phyloP scores from a whole-genome alignment of 192 early-diverging fungal species.

The Mortierella alpina region DNA sequence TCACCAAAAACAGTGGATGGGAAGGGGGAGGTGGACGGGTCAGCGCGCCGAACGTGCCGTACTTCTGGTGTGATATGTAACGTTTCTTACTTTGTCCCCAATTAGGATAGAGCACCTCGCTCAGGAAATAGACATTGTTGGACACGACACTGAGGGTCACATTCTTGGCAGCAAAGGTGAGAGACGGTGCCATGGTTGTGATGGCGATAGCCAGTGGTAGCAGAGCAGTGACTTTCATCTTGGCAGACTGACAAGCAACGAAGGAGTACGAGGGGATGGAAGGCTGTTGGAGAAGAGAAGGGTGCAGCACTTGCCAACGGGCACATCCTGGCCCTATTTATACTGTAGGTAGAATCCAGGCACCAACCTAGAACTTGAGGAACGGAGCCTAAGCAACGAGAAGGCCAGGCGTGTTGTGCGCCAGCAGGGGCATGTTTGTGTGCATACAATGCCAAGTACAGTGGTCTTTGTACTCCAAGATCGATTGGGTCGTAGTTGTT shows the following conservation, averaged over 20 bases:
- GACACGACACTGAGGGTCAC: constrained; percentile 31
- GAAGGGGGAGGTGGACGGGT: not conserved
- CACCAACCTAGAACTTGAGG: no score
- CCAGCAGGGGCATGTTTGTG: no score
- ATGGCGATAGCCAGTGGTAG: constrained; percentile 13
- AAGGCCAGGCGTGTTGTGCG: no score
- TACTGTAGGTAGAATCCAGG: no score
- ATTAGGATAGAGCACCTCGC: constrained; percentile 30
- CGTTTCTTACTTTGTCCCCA: constrained; percentile 39
- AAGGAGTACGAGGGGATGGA: no score
- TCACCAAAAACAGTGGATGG: not conserved
- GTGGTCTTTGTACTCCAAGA: no score
- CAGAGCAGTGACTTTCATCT: constrained; percentile 35
- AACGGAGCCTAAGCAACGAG: no score
- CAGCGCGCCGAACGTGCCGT: not conserved
- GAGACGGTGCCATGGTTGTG: constrained; percentile 5
- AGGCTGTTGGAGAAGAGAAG: no score
- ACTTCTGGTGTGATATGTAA: not conserved
- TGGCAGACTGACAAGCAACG: not conserved
- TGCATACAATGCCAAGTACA: no score
- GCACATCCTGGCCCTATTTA: no score
- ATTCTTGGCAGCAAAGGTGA: constrained; percentile 20
- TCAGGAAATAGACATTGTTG: constrained; percentile 45
- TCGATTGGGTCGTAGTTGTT: no score
- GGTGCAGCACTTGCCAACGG: no score